Conservation (phyloP, 78 protist genomes). For the Capsaspora owczarzaki region DNA sequence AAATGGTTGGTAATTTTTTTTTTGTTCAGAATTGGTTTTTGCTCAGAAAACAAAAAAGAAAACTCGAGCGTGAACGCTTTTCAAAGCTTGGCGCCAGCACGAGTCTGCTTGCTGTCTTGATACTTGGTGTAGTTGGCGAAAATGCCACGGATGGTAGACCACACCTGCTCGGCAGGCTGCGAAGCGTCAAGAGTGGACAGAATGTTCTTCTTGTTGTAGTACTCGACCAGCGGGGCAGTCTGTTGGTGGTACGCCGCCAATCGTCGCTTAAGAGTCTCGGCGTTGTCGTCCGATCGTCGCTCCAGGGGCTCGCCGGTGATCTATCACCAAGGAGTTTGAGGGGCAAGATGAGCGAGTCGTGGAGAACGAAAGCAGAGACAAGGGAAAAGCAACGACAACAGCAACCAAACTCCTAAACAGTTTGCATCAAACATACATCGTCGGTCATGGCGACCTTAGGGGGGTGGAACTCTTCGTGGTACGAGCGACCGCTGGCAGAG, state of each 20-base stretch:
- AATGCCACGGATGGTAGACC: constrained; percentile 18
- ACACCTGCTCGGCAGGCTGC: not conserved
- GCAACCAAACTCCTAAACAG: not conserved
- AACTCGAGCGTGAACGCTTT: no score
- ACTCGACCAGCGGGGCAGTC: constrained; percentile 45
- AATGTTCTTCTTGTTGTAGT: constrained; percentile 33
- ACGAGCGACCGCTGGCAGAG: constrained; percentile 70
- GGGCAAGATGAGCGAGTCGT: no score
- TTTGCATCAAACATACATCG: constrained; percentile 23
- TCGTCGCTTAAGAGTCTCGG: constrained; percentile 42
- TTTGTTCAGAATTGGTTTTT: no score
- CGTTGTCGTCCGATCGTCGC: constrained; percentile 84
- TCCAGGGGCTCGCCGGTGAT: constrained; percentile 88
- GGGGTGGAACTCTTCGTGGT: constrained; percentile 73
- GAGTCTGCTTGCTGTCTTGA: no score
- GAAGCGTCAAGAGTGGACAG: no score
- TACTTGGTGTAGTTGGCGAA: no score
- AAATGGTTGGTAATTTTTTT: no score
- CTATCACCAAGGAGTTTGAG: not conserved
- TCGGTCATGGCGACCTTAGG: constrained; percentile 70
- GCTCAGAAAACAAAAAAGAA: no score
- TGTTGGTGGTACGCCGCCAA: constrained; percentile 45
- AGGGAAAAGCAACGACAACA: not conserved
- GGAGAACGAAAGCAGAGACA: not conserved
- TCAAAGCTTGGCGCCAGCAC: no score